These are phyloP conservation scores for Elsinoe ampelina DNA, from an alignment of 2,329 filamentous ascomycete genomes.

Conservation along the genomic window DNA sequence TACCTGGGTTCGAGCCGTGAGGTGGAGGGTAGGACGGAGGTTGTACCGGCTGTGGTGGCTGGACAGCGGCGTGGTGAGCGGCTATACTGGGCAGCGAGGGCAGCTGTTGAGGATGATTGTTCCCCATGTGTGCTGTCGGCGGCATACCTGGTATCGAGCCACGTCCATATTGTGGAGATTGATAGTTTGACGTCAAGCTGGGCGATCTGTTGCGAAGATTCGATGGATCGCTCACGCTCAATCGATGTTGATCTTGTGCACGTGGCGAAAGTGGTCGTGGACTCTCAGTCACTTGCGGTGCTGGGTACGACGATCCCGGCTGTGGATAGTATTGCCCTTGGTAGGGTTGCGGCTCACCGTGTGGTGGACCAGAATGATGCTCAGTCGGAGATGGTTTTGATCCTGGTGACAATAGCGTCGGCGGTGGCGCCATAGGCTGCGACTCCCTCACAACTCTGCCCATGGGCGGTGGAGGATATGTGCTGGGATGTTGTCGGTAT, in stretches of 20 bases:
- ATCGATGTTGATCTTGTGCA: slow-evolving; percentile 39
- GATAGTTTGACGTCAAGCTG: slow-evolving; percentile 55
- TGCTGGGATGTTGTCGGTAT: slow-evolving; percentile 60
- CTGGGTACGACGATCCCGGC: slow-evolving; percentile 25
- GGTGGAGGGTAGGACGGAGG: slow-evolving; percentile 14
- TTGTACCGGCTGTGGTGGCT: slow-evolving; percentile 18
- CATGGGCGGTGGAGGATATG: slow-evolving; percentile 62
- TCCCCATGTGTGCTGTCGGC: slow-evolving; percentile 37
- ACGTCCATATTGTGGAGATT: slow-evolving; percentile 54
- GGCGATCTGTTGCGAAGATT: slow-evolving; percentile 52
- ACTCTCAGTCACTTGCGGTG: slow-evolving; percentile 59
- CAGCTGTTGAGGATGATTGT: slow-evolving; percentile 27
- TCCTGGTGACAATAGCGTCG: slow-evolving; percentile 25
- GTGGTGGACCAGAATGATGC: slow-evolving; percentile 30
- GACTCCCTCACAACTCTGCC: slow-evolving; percentile 20
- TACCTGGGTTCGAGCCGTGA: slow-evolving; percentile 40
- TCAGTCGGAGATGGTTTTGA: slow-evolving; percentile 26
- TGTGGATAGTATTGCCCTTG: slow-evolving; percentile 20
- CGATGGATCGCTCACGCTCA: slow-evolving; percentile 42
- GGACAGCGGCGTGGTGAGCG: slow-evolving; percentile 20
- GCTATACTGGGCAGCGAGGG: slow-evolving; percentile 34
- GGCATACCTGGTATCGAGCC: slow-evolving; percentile 49
- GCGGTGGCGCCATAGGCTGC: slow-evolving; percentile 27
- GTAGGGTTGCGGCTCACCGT: neutral
- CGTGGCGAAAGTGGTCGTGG: slow-evolving; percentile 74